Conservation (phyloP, 2,329 filamentous ascomycete genomes). For the Uncinocarpus reesii region DNA sequence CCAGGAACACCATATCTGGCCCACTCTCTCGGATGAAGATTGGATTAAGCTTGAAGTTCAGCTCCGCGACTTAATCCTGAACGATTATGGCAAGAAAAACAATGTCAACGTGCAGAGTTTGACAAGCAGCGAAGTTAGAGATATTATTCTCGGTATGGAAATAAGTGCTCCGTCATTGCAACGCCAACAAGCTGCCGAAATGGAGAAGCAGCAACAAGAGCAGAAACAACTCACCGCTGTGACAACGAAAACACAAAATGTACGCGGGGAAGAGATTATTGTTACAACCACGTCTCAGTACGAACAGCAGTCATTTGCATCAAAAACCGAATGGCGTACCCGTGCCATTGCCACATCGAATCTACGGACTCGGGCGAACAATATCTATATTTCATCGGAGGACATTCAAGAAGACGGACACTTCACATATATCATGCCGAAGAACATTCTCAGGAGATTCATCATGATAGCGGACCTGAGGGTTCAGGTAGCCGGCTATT, state of each 20-base stretch:
- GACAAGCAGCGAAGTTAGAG: constrained; percentile 91
- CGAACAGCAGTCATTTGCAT: constrained; percentile 94
- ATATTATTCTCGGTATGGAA: constrained; percentile 99
- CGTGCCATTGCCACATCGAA: constrained; percentile 94
- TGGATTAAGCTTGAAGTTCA: constrained; percentile 99
- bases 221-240: constrained; percentile 93
- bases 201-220: constrained; percentile 97
- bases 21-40: constrained; percentile 82
- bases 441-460: constrained; percentile 96
- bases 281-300: constrained; percentile 97
- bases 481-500: constrained; percentile 89
- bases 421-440: constrained; percentile 96
- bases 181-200: constrained; percentile 93
- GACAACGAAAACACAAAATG: constrained; percentile 96
- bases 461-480: constrained; percentile 94
- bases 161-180: constrained; percentile 97
- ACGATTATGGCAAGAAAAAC: constrained; percentile 99
- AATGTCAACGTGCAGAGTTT: constrained; percentile 97
- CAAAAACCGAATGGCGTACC: constrained; percentile 97
- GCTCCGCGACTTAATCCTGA: constrained; percentile 86
- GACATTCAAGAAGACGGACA: constrained; percentile 80
- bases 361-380: constrained; percentile 84
- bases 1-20: constrained; percentile 98
- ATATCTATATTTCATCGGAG: constrained; percentile 96
- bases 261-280: constrained; percentile 93